Conservation (phyloP, 2,329 filamentous ascomycete species). For the Hypoxylon sp. region DNA sequence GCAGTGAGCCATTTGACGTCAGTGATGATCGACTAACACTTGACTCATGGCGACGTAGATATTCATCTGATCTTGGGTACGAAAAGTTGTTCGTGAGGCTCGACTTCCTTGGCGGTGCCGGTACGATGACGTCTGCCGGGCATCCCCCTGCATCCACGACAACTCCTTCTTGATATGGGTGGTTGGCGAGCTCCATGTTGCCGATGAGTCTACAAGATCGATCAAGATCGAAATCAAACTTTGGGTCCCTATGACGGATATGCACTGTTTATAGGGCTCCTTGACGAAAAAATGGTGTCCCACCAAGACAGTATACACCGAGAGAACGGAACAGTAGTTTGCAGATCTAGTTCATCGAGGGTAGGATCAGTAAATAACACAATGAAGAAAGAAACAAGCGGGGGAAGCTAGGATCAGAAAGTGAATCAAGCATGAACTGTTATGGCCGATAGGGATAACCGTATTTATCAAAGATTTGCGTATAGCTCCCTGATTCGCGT, state of each 20-base stretch:
- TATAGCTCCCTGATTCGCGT: slow-evolving; percentile 44
- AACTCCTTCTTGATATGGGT: slow-evolving; percentile 32
- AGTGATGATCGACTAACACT: slow-evolving; percentile 60
- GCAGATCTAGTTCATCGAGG: slow-evolving; percentile 47
- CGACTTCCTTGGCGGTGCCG: slow-evolving; percentile 40
- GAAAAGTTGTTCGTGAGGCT: slow-evolving; percentile 56
- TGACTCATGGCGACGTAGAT: slow-evolving; percentile 50
- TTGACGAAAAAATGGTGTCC: slow-evolving; percentile 31
- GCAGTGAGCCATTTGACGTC: slow-evolving; percentile 63
- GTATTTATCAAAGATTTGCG: slow-evolving; percentile 48
- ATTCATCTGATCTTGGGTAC: slow-evolving; percentile 52
- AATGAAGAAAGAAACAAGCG: slow-evolving; percentile 39
- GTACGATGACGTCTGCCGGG: slow-evolving; percentile 36
- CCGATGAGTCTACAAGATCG: slow-evolving; percentile 35
- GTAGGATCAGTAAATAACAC: slow-evolving; percentile 43
- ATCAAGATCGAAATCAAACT: slow-evolving; percentile 42
- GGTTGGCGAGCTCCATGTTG: slow-evolving; percentile 49
- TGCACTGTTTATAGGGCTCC: slow-evolving; percentile 49
- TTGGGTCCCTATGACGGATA: slow-evolving; percentile 49
- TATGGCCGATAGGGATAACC: slow-evolving; percentile 48
- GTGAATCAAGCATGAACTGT: slow-evolving; percentile 46
- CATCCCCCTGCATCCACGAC: slow-evolving; percentile 18
- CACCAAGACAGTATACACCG: slow-evolving; percentile 42
- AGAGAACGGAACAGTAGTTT: slow-evolving; percentile 34
- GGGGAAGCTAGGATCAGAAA: slow-evolving; percentile 42